Percentiles rank a stretch among this genome's conserved stretches.
Conservation (phyloP, 2,329 filamentous ascomycete genomes). For the Fusarium sp. region DNA sequence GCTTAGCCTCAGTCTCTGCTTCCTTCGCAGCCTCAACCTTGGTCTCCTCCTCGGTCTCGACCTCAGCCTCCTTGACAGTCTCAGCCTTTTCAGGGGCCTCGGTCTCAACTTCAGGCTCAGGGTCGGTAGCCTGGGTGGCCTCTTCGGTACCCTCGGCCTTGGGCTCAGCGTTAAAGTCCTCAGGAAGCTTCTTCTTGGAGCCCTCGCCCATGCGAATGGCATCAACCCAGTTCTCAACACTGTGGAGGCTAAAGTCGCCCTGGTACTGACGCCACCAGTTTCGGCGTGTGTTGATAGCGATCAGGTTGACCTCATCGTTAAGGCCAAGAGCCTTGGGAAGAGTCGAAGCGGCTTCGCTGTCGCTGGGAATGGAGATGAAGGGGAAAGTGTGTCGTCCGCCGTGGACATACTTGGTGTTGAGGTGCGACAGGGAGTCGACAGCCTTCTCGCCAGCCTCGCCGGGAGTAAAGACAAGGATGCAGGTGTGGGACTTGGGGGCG, state of each 20-base stretch:
- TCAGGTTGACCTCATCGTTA: constrained; percentile 68
- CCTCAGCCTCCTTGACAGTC: constrained; percentile 36
- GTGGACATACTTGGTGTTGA: constrained; percentile 76
- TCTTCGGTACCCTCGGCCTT: constrained; percentile 44
- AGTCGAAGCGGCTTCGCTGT: constrained; percentile 54
- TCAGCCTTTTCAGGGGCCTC: constrained; percentile 41
- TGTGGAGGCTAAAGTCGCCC: constrained; percentile 64
- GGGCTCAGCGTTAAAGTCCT: constrained; percentile 60
- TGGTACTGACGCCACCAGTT: constrained; percentile 84
- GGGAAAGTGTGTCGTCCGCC: constrained; percentile 77
- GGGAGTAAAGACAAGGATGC: constrained; percentile 78
- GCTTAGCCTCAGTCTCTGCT: constrained; percentile 35
- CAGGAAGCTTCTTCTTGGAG: constrained; percentile 76
- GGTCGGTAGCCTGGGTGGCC: constrained; percentile 38
- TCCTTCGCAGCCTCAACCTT: not conserved
- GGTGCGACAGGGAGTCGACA: constrained; percentile 70
- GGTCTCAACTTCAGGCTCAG: constrained; percentile 40
- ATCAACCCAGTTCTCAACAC: constrained; percentile 87
- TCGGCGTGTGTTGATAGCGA: constrained; percentile 85
- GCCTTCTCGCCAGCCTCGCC: constrained; percentile 62
- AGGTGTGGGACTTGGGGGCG: constrained; percentile 77
- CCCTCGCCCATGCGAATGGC: constrained; percentile 89
- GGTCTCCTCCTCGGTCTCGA: constrained; percentile 22
- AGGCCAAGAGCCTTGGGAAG: constrained; percentile 63
- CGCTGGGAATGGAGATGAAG: constrained; percentile 75